Evolutionary conservation across 1,139 yeast species (phyloP).

Genomic region (Suhomyces guaymorum): DNA sequence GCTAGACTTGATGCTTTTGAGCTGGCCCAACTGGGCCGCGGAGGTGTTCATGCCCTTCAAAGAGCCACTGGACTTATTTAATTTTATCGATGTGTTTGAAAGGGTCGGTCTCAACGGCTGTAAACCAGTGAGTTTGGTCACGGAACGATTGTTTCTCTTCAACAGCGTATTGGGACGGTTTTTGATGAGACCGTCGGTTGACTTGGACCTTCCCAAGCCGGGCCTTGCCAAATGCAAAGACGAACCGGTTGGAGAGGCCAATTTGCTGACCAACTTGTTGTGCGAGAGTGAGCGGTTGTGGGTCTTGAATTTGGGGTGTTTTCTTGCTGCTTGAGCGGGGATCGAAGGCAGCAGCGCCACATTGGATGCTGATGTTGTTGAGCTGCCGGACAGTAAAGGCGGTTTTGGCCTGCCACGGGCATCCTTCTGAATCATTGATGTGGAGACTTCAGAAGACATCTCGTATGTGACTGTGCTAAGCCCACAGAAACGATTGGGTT

Average conservation of each 20-base stretch:
- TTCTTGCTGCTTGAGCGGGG: slow-evolving; percentile 3
- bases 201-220: slow-evolving; percentile 40
- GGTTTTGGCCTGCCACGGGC: slow-evolving; percentile 11
- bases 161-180: slow-evolving; percentile 23
- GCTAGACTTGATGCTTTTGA: slow-evolving; percentile 40
- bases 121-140: slow-evolving; percentile 37
- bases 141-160: slow-evolving; percentile 41
- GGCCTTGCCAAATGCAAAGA: slow-evolving; percentile 28
- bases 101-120: slow-evolving; percentile 45
- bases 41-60: slow-evolving; percentile 31
- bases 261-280: slow-evolving; percentile 27
- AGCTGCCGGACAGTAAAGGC: slow-evolving; percentile 5
- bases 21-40: slow-evolving; percentile 15
- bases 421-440: slow-evolving; percentile 7
- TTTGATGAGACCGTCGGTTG: slow-evolving; percentile 43
- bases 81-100: slow-evolving; percentile 26
- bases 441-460: slow-evolving; percentile 8
- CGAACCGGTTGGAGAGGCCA: slow-evolving; percentile 19
- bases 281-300: slow-evolving; percentile 39
- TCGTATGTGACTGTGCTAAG: background rate
- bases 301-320: slow-evolving; percentile 17
- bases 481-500: background rate
- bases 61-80: slow-evolving; percentile 38
- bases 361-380: slow-evolving; percentile 2
- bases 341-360: slow-evolving; percentile 4